phyloP scores from a whole-genome alignment of 352 stramenopile species.

The Globisporangium uncinulatum region DNA sequence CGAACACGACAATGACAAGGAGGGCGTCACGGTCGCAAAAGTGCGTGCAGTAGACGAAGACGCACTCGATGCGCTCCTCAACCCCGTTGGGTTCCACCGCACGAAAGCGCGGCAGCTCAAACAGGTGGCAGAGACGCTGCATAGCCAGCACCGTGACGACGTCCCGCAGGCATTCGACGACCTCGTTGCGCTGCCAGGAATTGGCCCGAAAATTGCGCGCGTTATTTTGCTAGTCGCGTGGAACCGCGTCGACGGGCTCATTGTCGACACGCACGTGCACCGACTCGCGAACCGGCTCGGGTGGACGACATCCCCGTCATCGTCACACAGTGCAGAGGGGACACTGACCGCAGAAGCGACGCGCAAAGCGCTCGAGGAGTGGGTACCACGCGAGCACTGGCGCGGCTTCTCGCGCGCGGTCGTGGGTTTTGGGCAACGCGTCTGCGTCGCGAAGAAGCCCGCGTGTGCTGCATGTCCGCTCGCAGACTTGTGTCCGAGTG shows the following conservation, averaged over 20 bases:
- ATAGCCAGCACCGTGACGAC: slow-evolving; percentile 37
- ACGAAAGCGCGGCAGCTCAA: slow-evolving; percentile 97
- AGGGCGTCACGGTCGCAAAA: slow-evolving; percentile 82
- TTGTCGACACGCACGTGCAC: slow-evolving; percentile 97
- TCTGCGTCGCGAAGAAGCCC: slow-evolving; percentile 66
- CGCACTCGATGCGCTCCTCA: slow-evolving; percentile 86
- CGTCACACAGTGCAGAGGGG: slow-evolving; percentile 24
- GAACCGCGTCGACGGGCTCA: slow-evolving; percentile 87
- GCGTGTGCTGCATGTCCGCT: slow-evolving; percentile 76
- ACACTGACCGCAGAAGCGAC: slow-evolving; percentile 92
- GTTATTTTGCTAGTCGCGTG: slow-evolving; percentile 93
- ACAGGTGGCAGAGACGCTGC: slow-evolving; percentile 48
- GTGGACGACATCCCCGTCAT: slow-evolving; percentile 85
- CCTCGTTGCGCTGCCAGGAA: slow-evolving; percentile 88
- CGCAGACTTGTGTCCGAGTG: slow-evolving; percentile 47
- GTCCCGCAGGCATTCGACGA: slow-evolving; percentile 89
- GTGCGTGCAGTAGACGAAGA: slow-evolving; percentile 83
- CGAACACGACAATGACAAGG: not conserved
- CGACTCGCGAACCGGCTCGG: slow-evolving; percentile 94
- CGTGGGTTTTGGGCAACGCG: slow-evolving; percentile 95
- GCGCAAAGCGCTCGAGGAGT: slow-evolving; percentile 88
- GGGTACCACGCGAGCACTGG: slow-evolving; percentile 91
- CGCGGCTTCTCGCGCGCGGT: slow-evolving; percentile 89
- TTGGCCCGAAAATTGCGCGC: slow-evolving; percentile 97
- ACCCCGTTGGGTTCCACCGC: slow-evolving; percentile 94